Base-by-base conservation (phyloP, 768 basidiomycete genomes). In the Gymnopilus junonius region DNA sequence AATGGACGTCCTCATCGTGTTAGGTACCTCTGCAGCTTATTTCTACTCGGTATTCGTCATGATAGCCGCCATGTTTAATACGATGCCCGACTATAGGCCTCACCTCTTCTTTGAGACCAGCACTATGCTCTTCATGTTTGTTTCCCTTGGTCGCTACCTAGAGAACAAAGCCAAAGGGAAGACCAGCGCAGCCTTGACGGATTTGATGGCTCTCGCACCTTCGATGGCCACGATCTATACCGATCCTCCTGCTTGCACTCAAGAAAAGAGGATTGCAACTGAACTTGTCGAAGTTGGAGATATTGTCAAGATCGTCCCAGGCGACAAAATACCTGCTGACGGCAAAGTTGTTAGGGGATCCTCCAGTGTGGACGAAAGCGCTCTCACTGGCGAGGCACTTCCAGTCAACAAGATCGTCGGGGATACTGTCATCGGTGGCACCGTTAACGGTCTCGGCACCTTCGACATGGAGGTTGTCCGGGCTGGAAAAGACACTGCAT, bases 121-220 rank as follows among this genome's bases (percentile, higher is more conserved):
- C 71, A 97, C 97, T 20, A 99, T 98, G 97, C 81, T 99, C 64
- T 90, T 99, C 83, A 93, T 91, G 80, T 99, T 99, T 74, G 92
- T 99, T 69, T 96, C 94, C 2, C 85, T 99, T 14, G 97, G 97
- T 4, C 89, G 97, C 25, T 97, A 90, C 77, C 85, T 99, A 53
- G 97, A 99, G 79, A 99, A 99, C 77, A 86, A 90, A 59, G 97
- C 97, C 50, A 99, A 99, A 76, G 97, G 97, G 31, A 93, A 93
- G 77, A 99, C 97, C 2, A 95, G 94, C 43, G 95, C 95, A 1
- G 97, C 97, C 2, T 84, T 99, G 29, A 97, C 95, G 3, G 96
- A 98, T 73, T 85, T 99, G 57, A 97, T 99, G 93, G 87, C 93
- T 21, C 90, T 99, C 42, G 83, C 96, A 0, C 97, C 97, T 2